Percentiles rank a stretch among this genome's conserved stretches.
Evolutionary conservation across 2,329 filamentous ascomycete species (phyloP).

Genomic region (Cladosporium sp.): DNA sequence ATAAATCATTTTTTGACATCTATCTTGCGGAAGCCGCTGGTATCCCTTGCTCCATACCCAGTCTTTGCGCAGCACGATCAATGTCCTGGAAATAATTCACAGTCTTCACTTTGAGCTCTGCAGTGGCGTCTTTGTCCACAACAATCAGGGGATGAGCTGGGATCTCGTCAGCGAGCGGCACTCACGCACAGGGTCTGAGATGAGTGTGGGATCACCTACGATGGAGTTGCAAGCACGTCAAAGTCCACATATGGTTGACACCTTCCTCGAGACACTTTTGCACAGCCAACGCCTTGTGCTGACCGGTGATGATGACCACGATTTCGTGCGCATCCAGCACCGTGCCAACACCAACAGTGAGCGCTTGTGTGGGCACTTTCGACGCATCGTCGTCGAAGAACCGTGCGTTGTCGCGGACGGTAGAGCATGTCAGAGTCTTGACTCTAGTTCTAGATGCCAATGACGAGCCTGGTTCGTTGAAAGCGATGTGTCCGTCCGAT

Average conservation of each 20-base stretch:
- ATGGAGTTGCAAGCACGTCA: slow-evolving; percentile 75
- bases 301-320: slow-evolving; percentile 74
- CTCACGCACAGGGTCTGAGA: background rate
- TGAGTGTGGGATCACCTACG: slow-evolving; percentile 57
- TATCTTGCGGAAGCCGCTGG: background rate
- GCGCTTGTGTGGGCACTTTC: slow-evolving; percentile 72
- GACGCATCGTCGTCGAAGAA: slow-evolving; percentile 73
- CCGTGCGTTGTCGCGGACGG: slow-evolving; percentile 75
- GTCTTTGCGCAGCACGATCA: slow-evolving; percentile 36
- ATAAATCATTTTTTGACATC: background rate
- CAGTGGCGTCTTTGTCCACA: slow-evolving; percentile 65
- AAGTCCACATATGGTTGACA: slow-evolving; percentile 86
- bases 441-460: slow-evolving; percentile 73
- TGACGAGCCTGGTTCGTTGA: slow-evolving; percentile 82
- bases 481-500: slow-evolving; percentile 81
- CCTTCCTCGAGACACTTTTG: slow-evolving; percentile 76
- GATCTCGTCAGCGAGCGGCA: background rate
- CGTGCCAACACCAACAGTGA: slow-evolving; percentile 80
- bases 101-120: slow-evolving; percentile 45
- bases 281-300: slow-evolving; percentile 73
- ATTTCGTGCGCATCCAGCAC: slow-evolving; percentile 77
- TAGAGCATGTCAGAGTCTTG: slow-evolving; percentile 83
- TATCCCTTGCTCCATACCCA: background rate
- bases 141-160: slow-evolving; percentile 61
- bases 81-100: slow-evolving; percentile 47